Conservation (phyloP, 2,329 filamentous ascomycete genomes). For the Blastomyces gilchristii region DNA sequence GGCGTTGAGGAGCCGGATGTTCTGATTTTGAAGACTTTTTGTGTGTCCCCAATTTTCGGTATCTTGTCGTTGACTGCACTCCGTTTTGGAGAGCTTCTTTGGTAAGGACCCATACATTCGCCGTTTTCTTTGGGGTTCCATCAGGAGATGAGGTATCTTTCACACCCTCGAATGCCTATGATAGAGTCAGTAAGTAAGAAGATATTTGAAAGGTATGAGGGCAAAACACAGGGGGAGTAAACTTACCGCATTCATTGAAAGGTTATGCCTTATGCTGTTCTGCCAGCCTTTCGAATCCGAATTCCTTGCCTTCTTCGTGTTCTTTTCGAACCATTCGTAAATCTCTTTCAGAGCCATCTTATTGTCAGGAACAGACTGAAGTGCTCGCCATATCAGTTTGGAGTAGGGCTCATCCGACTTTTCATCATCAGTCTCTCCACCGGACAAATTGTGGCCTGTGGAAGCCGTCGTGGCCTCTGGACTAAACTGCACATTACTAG, state of each 20-base stretch:
- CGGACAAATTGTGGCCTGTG: conserved; percentile 20
- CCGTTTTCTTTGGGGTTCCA: conserved; percentile 51
- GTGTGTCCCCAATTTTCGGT: conserved; percentile 45
- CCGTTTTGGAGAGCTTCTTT: conserved; percentile 58
- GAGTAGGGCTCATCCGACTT: conserved; percentile 54
- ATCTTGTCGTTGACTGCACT: conserved; percentile 77
- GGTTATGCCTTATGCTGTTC: conserved; percentile 89
- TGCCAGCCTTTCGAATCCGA: conserved; percentile 66
- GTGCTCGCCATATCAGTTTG: conserved; percentile 64
- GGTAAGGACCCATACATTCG: conserved; percentile 71
- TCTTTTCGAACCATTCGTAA: conserved; percentile 77
- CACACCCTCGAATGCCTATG: conserved; percentile 29
- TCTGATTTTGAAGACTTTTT: conserved; percentile 33
- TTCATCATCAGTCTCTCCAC: conserved; percentile 15
- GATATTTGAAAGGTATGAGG: conserved; percentile 8
- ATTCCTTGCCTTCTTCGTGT: conserved; percentile 64
- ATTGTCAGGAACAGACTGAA: conserved; percentile 55
- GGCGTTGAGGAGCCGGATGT: conserved; percentile 31
- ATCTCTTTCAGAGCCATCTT: conserved; percentile 75
- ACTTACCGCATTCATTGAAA: conserved; percentile 88
- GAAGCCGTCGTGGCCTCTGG: conserved; percentile 7
- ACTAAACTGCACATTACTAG: neutral
- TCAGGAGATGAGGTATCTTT: conserved; percentile 19
- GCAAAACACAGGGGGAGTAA: conserved; percentile 8
- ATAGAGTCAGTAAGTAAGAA: conserved; percentile 9